Evolutionary conservation across 176 grass and related monocot genomes (phyloP), one percentile per base, ranked within the genome.

Genomic region (Pontederia paniculata): DNA sequence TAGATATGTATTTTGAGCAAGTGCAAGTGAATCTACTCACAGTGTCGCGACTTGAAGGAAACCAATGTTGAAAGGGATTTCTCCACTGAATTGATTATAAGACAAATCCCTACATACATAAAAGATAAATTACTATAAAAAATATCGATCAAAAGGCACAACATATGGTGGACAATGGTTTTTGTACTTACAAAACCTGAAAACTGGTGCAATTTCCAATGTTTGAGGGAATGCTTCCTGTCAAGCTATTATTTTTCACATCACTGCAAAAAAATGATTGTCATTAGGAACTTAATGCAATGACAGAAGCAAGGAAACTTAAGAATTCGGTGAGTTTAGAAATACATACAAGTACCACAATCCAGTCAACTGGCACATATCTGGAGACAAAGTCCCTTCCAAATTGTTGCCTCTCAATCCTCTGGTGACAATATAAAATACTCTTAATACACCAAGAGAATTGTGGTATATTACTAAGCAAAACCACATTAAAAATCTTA

Each of bases 201-300:
- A 99, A 99, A 65, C 83, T 88, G 6, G 94, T 88, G 80, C 94
- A 99, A 54, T 99, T 99, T 0, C 94, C 94, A 44, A 99, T 93
- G 41, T 77, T 93, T 6, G 84, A 70, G 1, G 94, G 94, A 65
- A 99, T 88, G 17, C 23, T 70, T 51, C 94, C 94, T 9, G 78
- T 83, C 81, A 99, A 55, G 55, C 83, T 99, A 47, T 99, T 99
- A 72, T 99, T 99, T 66, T 81, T 93, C 17, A 99, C 87, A 18
- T 99, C 94, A 62, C 94, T 99, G 78, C 23, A 42, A 62, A 58
- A 57, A 2, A 5, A 37, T 23, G 48, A 23, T 15, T 21, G 16
- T 50, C 20, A 66, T 47, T 52, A 75, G 1, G 9, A 18, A 52
- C 4, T 10, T 55, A 46, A 66, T 48, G 8, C 8, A 8, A 9